A percentile compares a stretch with the other conserved stretches of the same genome.
These are phyloP conservation scores for Centrapalus pauciflorus DNA, from an alignment of 129 eudicot genomes.

Conservation along the genomic window DNA sequence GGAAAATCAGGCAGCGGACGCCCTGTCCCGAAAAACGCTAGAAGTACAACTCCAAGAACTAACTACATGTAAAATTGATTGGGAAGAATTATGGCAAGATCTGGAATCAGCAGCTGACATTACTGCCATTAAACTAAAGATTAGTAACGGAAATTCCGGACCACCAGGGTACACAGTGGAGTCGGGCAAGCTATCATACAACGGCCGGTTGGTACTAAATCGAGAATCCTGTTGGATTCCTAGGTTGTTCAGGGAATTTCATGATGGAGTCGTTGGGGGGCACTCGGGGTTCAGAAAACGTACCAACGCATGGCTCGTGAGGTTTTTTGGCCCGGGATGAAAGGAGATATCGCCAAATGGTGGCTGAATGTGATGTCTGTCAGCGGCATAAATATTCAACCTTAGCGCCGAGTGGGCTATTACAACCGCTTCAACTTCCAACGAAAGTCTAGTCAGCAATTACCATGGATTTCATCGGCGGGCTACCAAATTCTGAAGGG, in stretches of 20 bases:
- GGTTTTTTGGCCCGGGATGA: not conserved
- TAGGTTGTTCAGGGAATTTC: not conserved
- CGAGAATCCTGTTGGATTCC: not conserved
- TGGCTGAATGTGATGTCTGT: not conserved
- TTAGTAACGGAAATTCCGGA: not conserved
- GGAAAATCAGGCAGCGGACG: not conserved
- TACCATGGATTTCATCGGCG: not conserved
- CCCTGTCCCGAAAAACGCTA: not conserved
- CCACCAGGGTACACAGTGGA: not conserved
- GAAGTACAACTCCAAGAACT: not conserved
- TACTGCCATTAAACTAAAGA: not conserved
- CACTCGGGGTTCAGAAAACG: not conserved
- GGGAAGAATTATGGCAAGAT: not conserved
- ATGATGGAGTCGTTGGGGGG: not conserved
- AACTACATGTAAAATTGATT: not conserved
- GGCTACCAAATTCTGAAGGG: not conserved
- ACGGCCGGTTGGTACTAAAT: not conserved
- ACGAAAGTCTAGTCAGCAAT: not conserved
- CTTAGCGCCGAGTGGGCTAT: not conserved
- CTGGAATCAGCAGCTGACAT: not conserved
- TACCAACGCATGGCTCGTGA: not conserved
- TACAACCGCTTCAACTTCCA: not conserved
- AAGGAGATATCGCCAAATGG: not conserved
- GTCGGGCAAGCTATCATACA: not conserved
- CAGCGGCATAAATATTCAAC: not conserved